A percentile compares a stretch with the other conserved stretches of the same genome.
Conservation (phyloP, 2,329 filamentous ascomycete genomes). For the Colletotrichum euphorbiae region DNA sequence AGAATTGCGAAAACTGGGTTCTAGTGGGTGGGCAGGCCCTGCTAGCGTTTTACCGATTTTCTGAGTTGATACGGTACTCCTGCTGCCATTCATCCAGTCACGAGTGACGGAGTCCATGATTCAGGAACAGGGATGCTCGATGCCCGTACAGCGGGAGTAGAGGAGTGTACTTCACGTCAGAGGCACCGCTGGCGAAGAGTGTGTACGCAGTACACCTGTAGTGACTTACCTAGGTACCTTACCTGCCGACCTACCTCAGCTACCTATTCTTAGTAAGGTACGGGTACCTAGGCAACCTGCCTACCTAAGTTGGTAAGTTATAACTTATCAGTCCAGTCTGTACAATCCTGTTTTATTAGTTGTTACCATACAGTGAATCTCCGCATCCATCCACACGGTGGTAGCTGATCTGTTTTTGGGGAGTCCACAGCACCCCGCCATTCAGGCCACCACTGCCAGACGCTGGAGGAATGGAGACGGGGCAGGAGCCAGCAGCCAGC, state of each 20-base stretch:
- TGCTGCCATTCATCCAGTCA: constrained; percentile 37
- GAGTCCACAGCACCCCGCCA: constrained; percentile 37
- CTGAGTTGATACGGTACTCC: constrained; percentile 33
- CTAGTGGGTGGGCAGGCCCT: too few species aligned
- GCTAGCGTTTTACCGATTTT: too few species aligned
- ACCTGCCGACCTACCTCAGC: too few species aligned
- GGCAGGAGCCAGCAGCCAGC: background rate
- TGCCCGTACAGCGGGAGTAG: constrained; percentile 31
- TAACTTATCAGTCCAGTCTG: too few species aligned
- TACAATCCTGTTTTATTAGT: background rate
- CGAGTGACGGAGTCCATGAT: constrained; percentile 32
- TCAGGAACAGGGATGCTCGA: constrained; percentile 35
- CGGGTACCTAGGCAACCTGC: too few species aligned
- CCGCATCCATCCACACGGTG: background rate
- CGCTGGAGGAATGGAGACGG: constrained; percentile 14
- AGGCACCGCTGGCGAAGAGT: constrained; percentile 2
- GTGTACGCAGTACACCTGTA: too few species aligned
- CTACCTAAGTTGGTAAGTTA: background rate
- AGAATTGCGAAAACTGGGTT: too few species aligned
- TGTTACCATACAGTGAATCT: constrained; percentile 30
- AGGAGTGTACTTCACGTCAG: constrained; percentile 18
- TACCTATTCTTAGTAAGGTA: too few species aligned
- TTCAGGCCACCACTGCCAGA: constrained; percentile 33
- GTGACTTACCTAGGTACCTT: background rate
- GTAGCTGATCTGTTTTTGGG: background rate